Conservation (phyloP, 331 rosid species). For the Pyracantha coccinea region DNA sequence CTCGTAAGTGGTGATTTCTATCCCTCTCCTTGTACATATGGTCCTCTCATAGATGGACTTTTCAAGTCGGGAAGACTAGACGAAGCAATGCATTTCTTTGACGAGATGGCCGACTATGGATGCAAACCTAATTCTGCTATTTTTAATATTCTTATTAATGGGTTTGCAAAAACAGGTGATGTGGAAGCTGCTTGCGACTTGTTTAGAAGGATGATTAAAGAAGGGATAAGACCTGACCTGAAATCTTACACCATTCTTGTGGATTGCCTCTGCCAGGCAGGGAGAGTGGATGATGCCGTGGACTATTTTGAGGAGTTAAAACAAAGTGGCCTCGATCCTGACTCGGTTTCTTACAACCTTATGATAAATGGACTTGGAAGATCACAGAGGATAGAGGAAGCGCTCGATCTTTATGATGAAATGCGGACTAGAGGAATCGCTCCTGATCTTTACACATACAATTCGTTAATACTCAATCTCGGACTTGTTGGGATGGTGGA, state of each 20-base stretch:
- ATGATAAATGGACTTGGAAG: conserved; percentile 81
- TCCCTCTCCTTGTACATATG: conserved; percentile 92
- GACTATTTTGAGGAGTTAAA: conserved; percentile 71
- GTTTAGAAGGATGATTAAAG: conserved; percentile 69
- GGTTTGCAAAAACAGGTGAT: conserved; percentile 75
- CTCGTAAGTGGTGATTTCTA: conserved; percentile 67
- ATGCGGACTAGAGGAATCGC: conserved; percentile 57
- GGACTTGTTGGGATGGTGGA: conserved; percentile 87
- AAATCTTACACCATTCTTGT: conserved; percentile 84
- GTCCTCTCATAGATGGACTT: conserved; percentile 84
- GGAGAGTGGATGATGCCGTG: conserved; percentile 78
- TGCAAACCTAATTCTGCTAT: conserved; percentile 76
- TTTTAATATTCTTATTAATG: conserved; percentile 81
- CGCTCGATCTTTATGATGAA: conserved; percentile 59
- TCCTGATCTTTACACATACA: conserved; percentile 74
- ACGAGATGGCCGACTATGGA: conserved; percentile 71
- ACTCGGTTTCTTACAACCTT: conserved; percentile 60
- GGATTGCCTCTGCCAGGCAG: conserved; percentile 56
- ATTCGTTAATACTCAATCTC: conserved; percentile 66
- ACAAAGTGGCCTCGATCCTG: conserved; percentile 71
- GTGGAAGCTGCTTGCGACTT: conserved; percentile 52
- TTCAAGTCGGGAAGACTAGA: conserved; percentile 65
- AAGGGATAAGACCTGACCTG: conserved; percentile 85
- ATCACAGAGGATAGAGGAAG: conserved; percentile 58
- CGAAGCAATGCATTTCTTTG: conserved; percentile 73